These are phyloP conservation scores for Syzygium grande DNA, from an alignment of 345 rosid genomes.

Conservation along the genomic window DNA sequence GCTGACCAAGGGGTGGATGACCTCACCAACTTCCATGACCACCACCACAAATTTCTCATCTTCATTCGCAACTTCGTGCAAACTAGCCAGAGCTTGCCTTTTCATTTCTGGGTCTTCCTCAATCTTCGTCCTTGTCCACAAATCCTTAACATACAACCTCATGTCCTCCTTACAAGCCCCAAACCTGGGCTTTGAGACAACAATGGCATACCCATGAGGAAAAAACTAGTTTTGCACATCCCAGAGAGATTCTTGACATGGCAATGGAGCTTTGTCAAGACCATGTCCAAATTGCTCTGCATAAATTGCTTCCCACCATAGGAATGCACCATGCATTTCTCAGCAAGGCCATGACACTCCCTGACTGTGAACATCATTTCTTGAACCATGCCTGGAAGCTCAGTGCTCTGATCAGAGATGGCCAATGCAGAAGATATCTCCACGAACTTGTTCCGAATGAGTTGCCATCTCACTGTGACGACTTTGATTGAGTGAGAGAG, in stretches of 20 bases:
- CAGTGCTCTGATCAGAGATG: conserved; percentile 30
- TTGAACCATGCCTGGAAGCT: conserved; percentile 31
- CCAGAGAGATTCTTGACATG: conserved; percentile 46
- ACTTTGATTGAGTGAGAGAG: conserved; percentile 36
- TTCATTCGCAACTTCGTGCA: no score
- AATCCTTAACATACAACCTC: conserved; percentile 69
- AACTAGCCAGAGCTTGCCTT: conserved; percentile 56
- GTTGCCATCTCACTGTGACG: conserved; percentile 61
- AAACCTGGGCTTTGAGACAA: conserved; percentile 59
- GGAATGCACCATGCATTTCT: conserved; percentile 56
- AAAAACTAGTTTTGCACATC: conserved; percentile 55
- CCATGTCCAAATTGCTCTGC: conserved; percentile 81
- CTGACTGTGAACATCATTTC: conserved; percentile 28
- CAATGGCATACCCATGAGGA: conserved; percentile 58
- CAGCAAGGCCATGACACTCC: conserved; percentile 57
- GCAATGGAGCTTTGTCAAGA: conserved; percentile 39
- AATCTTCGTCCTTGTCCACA: conserved; percentile 75
- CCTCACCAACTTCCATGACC: no score
- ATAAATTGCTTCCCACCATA: conserved; percentile 85
- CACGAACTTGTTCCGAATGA: conserved; percentile 53
- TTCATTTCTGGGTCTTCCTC: conserved; percentile 66
- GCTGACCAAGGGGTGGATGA: no score
- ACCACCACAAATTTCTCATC: no score
- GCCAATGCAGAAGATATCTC: conserved; percentile 51
- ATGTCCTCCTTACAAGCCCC: conserved; percentile 67